These are phyloP conservation scores for Neofusicoccum parvum DNA, from an alignment of 2,329 filamentous ascomycete genomes.

Conservation along the genomic window DNA sequence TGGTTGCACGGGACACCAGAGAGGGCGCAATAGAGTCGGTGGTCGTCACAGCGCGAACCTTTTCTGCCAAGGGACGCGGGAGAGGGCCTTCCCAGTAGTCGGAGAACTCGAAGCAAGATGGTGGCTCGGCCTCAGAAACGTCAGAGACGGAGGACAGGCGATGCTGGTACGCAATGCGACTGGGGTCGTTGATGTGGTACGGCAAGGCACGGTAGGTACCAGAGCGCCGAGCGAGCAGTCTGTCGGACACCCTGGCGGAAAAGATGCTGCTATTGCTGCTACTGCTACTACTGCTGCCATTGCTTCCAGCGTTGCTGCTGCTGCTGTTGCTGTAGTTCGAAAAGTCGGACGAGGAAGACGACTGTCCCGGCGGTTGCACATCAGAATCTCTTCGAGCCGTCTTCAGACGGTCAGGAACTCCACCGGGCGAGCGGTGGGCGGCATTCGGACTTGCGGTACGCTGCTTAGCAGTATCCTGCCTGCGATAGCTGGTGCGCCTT, in stretches of 20 bases:
- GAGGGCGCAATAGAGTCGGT: background rate
- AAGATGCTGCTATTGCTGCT: background rate
- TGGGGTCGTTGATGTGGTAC: background rate
- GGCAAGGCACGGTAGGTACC: background rate
- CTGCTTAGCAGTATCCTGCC: background rate
- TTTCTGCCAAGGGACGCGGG: background rate
- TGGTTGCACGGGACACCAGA: background rate
- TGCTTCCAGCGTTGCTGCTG: background rate
- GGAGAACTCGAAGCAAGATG: background rate
- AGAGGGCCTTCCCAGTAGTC: background rate
- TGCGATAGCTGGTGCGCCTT: background rate
- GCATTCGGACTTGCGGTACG: background rate
- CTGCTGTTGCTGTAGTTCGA: background rate
- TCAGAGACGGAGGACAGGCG: background rate
- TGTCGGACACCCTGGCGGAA: background rate
- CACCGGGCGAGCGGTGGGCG: background rate
- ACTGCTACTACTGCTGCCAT: background rate
- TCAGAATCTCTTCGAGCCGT: background rate
- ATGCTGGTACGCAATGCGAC: background rate
- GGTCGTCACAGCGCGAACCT: background rate
- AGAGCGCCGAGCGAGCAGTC: background rate
- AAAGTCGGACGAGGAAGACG: background rate
- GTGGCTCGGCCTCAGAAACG: background rate
- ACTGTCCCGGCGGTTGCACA: background rate
- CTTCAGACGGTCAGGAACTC: background rate